Evolutionary conservation across 2,329 filamentous ascomycete species (phyloP).

Genomic region (Aureobasidium sp.): DNA sequence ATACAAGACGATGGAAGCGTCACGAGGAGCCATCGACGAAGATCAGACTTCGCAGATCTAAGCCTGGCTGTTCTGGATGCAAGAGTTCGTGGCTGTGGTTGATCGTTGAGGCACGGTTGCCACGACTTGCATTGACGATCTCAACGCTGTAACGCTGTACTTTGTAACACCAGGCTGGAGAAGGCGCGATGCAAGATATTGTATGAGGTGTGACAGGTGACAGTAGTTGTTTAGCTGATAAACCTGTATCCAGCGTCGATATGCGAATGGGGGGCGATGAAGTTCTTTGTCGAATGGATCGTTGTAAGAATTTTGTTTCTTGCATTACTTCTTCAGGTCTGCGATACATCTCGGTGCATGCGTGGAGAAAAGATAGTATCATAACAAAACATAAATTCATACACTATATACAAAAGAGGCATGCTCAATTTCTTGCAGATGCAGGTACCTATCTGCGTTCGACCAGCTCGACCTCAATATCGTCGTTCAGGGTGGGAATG

Average conservation of each 20-base stretch:
- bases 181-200: no score
- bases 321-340: no score
- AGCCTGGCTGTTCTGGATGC: background rate
- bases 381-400: constrained; percentile 4
- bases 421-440: background rate
- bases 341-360: background rate
- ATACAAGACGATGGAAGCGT: background rate
- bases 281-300: background rate
- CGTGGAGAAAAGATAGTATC: background rate
- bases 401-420: background rate
- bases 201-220: no score
- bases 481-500: background rate
- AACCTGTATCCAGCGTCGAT: background rate
- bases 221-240: background rate
- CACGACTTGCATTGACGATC: no score
- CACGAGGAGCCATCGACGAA: background rate
- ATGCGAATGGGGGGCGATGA: background rate
- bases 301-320: background rate
- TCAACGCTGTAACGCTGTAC: no score
- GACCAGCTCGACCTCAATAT: background rate
- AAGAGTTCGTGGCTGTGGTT: background rate
- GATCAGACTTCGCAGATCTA: background rate
- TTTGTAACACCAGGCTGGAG: no score
- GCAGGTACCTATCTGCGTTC: background rate
- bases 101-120: background rate